These are phyloP conservation scores for Filobasidium wieringae DNA, from an alignment of 768 basidiomycete genomes.

Conservation along the genomic window DNA sequence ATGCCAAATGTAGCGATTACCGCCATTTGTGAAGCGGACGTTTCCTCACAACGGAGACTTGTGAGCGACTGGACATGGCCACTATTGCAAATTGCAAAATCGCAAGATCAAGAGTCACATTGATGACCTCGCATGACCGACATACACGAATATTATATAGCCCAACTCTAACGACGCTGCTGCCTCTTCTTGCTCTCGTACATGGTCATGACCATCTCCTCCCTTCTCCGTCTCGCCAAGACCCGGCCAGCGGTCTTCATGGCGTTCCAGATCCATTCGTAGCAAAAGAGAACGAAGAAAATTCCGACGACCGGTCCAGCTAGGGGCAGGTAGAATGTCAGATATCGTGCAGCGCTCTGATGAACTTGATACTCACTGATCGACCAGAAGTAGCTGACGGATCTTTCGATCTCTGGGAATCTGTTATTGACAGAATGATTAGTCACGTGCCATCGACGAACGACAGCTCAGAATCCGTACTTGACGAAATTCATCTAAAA, in stretches of 20 bases:
- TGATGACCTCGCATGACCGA: no score
- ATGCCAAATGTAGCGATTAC: no score
- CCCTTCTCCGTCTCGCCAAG: slow-evolving; percentile 15
- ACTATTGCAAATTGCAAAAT: no score
- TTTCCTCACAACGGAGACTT: no score
- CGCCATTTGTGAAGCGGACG: no score
- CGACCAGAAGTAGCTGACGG: slow-evolving; percentile 28
- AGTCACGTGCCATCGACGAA: background rate
- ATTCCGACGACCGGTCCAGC: slow-evolving; percentile 25
- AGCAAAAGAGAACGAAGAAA: slow-evolving; percentile 36
- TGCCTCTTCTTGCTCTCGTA: no score
- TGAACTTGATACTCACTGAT: slow-evolving; percentile 12
- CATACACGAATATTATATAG: no score
- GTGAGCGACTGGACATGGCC: no score
- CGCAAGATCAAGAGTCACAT: no score
- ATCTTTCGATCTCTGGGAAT: background rate
- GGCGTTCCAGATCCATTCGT: slow-evolving; percentile 23
- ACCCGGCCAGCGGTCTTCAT: slow-evolving; percentile 15
- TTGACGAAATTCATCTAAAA: no score
- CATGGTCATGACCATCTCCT: slow-evolving; percentile 12
- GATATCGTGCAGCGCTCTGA: background rate
- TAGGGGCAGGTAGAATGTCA: background rate
- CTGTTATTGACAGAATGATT: background rate
- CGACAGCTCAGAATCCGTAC: background rate
- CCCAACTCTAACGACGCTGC: no score